These are phyloP conservation scores for Choanephora cucurbitarum DNA, from an alignment of 371 early-diverging fungal species.

Conservation along the genomic window DNA sequence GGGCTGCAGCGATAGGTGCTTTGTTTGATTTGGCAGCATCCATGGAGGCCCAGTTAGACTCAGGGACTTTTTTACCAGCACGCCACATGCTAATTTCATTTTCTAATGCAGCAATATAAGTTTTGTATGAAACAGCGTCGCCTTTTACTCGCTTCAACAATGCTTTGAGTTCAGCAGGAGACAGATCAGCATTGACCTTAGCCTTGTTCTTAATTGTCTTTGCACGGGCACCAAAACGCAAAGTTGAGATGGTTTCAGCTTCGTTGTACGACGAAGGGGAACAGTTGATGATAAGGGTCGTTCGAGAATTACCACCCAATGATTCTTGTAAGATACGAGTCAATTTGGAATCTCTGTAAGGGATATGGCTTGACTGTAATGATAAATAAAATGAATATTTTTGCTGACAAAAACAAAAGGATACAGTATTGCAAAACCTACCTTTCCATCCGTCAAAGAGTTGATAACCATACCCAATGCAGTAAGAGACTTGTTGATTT, in stretches of 20 bases:
- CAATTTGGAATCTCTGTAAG: slow-evolving; percentile 98
- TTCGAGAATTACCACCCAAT: slow-evolving; percentile 96
- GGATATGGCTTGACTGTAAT: slow-evolving; percentile 88
- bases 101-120: slow-evolving; percentile 82
- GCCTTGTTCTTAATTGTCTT: slow-evolving; percentile 99
- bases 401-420: no score
- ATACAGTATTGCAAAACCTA: slow-evolving; percentile 21
- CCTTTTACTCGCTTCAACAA: slow-evolving; percentile 86
- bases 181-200: slow-evolving; percentile 94
- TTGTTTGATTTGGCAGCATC: slow-evolving; percentile 95
- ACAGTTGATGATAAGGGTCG: slow-evolving; percentile 96
- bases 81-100: slow-evolving; percentile 91
- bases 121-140: slow-evolving; percentile 76
- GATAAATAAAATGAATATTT: no score
- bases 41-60: slow-evolving; percentile 78
- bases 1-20: slow-evolving; percentile 81
- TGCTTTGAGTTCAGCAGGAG: slow-evolving; percentile 90
- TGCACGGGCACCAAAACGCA: slow-evolving; percentile 97
- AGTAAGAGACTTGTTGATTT: slow-evolving; percentile 98
- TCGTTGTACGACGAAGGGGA: slow-evolving; percentile 96
- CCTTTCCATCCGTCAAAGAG: slow-evolving; percentile 89
- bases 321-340: slow-evolving; percentile 99
- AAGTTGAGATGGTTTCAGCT: slow-evolving; percentile 93
- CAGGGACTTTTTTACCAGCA: slow-evolving; percentile 72
- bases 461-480: slow-evolving; percentile 91